Base-by-base conservation (phyloP, 768 basidiomycete species). In the Candolleomyces eurysporus region DNA sequence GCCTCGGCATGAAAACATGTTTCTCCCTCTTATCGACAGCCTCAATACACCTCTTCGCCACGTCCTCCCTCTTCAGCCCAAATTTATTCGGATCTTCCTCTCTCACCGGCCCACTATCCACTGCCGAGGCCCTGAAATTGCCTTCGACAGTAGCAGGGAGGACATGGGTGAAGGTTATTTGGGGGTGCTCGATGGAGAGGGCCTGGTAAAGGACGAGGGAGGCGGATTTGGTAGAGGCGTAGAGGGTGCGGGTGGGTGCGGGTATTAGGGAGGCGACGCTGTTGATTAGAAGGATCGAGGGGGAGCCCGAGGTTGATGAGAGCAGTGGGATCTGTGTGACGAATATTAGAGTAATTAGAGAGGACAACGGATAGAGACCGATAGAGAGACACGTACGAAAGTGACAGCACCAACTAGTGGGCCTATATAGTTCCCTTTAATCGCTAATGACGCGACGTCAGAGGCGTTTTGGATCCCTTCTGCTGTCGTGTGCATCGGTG, bases 201-300 rank as follows among this genome's bases (percentile, higher is more conserved):
- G 89, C 80, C 71, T 91, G 90, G 71, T 87, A 94, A 59, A 95
- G 85, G 5, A 88, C 64, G 31, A 92, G 82, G 1, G 90, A 86
- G 0, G 94, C 90, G 2, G 89, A 80, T 72, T 98, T 97, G 10
- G 90, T 91, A 3, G 93, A 85, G 0, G 83, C 86, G 69, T 98
- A 98, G 40, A 98, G 75, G 0, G 91, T 77, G 7, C 95, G 88
- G 0, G 91, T 94, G 0, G 95, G 95, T 0, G 94, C 86, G 2
- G 95, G 91, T 40, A 95, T 86, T 6, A 89, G 78, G 2, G 92
- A 85, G 2, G 89, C 95, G 3, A 89, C 76, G 31, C 88, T 90
- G 8, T 92, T 92, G 40, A 97, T 70, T 46, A 96, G 84, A 30
- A 93, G 83, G 42, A 96, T 79, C 0, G 91, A 84, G 0, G 94